Conservation (phyloP, 2,329 filamentous ascomycete species). For the Cryphonectria carpinicola region DNA sequence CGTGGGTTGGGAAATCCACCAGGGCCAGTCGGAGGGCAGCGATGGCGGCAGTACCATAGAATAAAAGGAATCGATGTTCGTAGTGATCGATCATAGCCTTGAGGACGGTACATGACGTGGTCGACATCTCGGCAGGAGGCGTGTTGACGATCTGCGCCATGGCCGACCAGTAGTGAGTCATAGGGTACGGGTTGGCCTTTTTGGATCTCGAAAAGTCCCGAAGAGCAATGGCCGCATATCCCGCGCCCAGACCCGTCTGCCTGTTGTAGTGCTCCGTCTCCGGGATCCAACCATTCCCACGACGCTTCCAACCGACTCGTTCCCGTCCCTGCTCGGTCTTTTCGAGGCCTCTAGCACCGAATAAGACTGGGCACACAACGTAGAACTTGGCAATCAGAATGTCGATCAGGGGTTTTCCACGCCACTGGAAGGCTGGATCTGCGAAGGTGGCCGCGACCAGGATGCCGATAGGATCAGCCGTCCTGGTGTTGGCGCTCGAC, state of each 20-base stretch:
- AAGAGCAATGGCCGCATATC: slow-evolving; percentile 81
- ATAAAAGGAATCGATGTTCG: slow-evolving; percentile 74
- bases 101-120: slow-evolving; percentile 73
- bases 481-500: slow-evolving; percentile 59
- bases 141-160: slow-evolving; percentile 79
- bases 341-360: slow-evolving; percentile 79
- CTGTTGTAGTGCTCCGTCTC: slow-evolving; percentile 78
- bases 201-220: slow-evolving; percentile 76
- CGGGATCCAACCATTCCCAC: slow-evolving; percentile 61
- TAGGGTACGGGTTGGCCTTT: slow-evolving; percentile 75
- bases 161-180: slow-evolving; percentile 79
- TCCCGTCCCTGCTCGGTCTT: slow-evolving; percentile 68
- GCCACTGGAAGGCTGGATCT: slow-evolving; percentile 63
- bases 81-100: slow-evolving; percentile 74
- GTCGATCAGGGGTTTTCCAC: slow-evolving; percentile 70
- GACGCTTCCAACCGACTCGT: slow-evolving; percentile 75
- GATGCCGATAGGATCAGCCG: slow-evolving; percentile 74
- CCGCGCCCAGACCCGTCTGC: slow-evolving; percentile 82
- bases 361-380: slow-evolving; percentile 79
- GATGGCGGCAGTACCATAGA: slow-evolving; percentile 79
- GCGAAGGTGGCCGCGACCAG: slow-evolving; percentile 72
- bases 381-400: slow-evolving; percentile 83
- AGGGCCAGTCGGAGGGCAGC: slow-evolving; percentile 71
- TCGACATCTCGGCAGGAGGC: slow-evolving; percentile 67
- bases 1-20: slow-evolving; percentile 70